phyloP scores from a whole-genome alignment of 192 early-diverging fungal genomes.

The Backusella morwellensis region DNA sequence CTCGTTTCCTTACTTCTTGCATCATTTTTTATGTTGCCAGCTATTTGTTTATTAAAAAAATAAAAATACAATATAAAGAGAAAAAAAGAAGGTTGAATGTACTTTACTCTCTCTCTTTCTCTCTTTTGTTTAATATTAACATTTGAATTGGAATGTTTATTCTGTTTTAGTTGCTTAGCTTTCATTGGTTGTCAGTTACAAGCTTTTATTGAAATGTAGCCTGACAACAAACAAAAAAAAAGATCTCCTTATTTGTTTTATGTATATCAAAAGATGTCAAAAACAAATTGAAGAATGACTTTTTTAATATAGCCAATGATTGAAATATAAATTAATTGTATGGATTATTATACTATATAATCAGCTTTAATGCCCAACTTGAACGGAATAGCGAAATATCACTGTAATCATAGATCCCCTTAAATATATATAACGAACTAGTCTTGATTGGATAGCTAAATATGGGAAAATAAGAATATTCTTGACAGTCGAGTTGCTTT shows the following conservation, averaged over 20 bases:
- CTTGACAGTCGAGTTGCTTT: background rate
- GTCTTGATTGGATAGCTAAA: background rate
- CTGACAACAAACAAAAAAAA: background rate
- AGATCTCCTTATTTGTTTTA: background rate
- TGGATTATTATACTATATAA: background rate
- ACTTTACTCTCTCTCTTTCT: background rate
- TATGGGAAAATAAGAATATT: background rate
- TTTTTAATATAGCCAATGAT: background rate
- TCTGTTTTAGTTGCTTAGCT: background rate
- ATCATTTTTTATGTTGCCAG: background rate
- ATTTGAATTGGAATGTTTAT: background rate
- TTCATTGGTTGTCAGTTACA: background rate
- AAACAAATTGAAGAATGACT: background rate
- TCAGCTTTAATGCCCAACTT: background rate
- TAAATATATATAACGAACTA: background rate
- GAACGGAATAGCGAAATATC: background rate
- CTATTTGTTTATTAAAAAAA: background rate
- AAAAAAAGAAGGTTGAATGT: background rate
- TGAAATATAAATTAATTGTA: background rate
- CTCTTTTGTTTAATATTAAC: background rate
- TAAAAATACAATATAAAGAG: background rate
- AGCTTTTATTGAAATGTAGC: background rate
- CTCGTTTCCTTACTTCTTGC: background rate
- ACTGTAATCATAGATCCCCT: background rate
- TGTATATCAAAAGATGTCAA: background rate